Percentiles rank a stretch among this genome's conserved stretches.
These are phyloP conservation scores for Amylocarpus encephaloides DNA, from an alignment of 2,329 filamentous ascomycete genomes.

Conservation along the genomic window DNA sequence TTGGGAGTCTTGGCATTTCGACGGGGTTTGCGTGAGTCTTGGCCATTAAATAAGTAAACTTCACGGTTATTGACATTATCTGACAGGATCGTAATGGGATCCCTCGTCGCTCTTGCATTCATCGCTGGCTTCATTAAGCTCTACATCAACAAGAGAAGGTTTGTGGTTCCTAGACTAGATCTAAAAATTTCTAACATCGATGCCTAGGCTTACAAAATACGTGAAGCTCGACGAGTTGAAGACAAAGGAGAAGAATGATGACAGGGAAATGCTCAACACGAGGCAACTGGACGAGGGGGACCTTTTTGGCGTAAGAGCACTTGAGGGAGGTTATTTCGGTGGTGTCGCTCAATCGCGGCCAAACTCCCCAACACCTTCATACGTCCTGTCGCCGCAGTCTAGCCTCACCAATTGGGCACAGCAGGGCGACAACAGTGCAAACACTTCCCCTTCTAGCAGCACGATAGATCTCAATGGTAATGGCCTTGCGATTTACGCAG, in stretches of 20 bases:
- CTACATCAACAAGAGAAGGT: constrained; percentile 23
- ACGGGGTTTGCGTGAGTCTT: constrained; percentile 16
- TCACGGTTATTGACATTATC: background rate
- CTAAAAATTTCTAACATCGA: background rate
- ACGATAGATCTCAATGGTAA: constrained; percentile 1
- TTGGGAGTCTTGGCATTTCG: constrained; percentile 10
- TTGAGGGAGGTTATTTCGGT: constrained; percentile 24
- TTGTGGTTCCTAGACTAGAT: background rate
- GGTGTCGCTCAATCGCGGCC: constrained; percentile 24
- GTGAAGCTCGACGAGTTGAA: constrained; percentile 16
- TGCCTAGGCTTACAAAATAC: constrained; percentile 16
- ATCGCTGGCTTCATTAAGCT: constrained; percentile 21
- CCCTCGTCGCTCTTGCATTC: constrained; percentile 17
- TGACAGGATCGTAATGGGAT: constrained; percentile 19
- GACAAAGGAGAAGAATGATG: constrained; percentile 11
- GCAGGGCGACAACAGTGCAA: background rate
- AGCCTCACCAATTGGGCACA: constrained; percentile 14
- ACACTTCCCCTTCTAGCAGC: constrained; percentile 12
- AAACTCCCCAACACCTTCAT: constrained; percentile 19
- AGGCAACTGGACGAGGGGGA: constrained; percentile 21
- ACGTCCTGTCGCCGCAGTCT: constrained; percentile 12
- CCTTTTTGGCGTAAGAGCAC: constrained; percentile 22
- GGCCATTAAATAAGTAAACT: background rate
- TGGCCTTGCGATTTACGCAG: background rate
- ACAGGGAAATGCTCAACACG: constrained; percentile 17